These are phyloP conservation scores for Daldinia grandis DNA, from an alignment of 495 filamentous ascomycete genomes.

Conservation along the genomic window DNA sequence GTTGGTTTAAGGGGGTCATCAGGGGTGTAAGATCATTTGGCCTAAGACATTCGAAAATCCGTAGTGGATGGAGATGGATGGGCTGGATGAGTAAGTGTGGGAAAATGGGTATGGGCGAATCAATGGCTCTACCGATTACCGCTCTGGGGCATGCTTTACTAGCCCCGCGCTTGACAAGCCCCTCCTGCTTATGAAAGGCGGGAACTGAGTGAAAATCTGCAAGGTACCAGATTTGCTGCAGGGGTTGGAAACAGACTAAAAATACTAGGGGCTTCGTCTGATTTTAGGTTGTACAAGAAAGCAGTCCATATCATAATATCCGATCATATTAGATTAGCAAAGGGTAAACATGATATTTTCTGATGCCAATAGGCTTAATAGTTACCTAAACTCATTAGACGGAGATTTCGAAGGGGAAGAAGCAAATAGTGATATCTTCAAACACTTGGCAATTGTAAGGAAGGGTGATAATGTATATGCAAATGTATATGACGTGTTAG, in stretches of 20 bases:
- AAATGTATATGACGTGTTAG: conserved; percentile 23
- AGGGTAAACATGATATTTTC: not conserved
- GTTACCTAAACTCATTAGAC: not conserved
- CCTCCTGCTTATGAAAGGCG: conserved; percentile 3
- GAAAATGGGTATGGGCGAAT: conserved; percentile 22
- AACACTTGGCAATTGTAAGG: conserved; percentile 1
- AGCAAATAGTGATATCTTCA: conserved; percentile 6
- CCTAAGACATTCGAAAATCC: not conserved
- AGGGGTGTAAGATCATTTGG: conserved; percentile 10
- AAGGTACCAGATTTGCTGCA: conserved; percentile 52
- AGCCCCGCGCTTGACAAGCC: conserved; percentile 35
- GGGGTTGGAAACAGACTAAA: conserved; percentile 46
- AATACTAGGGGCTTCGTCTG: conserved; percentile 37
- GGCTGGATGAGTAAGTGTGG: not conserved
- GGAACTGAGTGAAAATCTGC: conserved; percentile 42
- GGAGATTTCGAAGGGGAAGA: not conserved
- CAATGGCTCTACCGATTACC: conserved; percentile 23
- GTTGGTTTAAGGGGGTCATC: conserved; percentile 11
- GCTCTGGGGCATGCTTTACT: conserved; percentile 27
- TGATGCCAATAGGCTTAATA: not conserved
- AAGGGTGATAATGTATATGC: no score
- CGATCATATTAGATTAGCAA: not conserved
- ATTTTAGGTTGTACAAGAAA: conserved; percentile 15
- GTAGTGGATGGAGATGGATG: conserved; percentile 1
- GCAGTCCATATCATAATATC: conserved; percentile 8